Conservation (phyloP, 306 rosid species). For the Fragaria iinumae region DNA sequence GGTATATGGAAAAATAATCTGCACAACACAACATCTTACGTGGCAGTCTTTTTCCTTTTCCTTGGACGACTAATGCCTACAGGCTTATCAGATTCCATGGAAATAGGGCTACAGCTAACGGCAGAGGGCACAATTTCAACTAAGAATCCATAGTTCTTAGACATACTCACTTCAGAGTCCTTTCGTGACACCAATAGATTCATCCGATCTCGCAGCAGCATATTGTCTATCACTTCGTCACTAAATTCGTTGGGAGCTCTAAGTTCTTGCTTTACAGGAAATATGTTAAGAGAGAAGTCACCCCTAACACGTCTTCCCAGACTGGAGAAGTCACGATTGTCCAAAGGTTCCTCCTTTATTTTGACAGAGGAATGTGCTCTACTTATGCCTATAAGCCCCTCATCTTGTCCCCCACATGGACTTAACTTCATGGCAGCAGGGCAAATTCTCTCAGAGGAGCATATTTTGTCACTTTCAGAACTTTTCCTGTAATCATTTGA, state of each 20-base stretch:
- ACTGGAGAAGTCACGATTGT: slow-evolving; percentile 32
- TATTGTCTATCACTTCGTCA: slow-evolving; percentile 50
- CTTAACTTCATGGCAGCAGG: slow-evolving; percentile 29
- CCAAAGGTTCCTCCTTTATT: slow-evolving; percentile 70
- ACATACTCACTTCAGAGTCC: slow-evolving; percentile 28
- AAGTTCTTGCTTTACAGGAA: slow-evolving; percentile 51
- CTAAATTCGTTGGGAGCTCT: slow-evolving; percentile 26
- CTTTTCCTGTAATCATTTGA: slow-evolving; percentile 16
- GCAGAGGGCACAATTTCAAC: slow-evolving; percentile 37
- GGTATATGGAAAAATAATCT: not conserved
- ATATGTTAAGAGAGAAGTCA: slow-evolving; percentile 30
- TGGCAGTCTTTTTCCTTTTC: slow-evolving; percentile 76
- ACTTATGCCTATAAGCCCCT: slow-evolving; percentile 29
- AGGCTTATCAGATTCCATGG: slow-evolving; percentile 43
- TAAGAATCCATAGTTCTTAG: slow-evolving; percentile 28
- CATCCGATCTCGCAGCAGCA: slow-evolving; percentile 57
- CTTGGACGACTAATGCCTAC: slow-evolving; percentile 34
- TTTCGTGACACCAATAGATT: slow-evolving; percentile 41
- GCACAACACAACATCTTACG: slow-evolving; percentile 39
- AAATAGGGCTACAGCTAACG: slow-evolving; percentile 21
- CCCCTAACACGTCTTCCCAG: slow-evolving; percentile 26
- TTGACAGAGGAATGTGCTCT: slow-evolving; percentile 34
- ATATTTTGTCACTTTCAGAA: slow-evolving; percentile 32
- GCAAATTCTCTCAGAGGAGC: slow-evolving; percentile 23
- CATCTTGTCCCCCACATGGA: slow-evolving; percentile 37